phyloP scores from a whole-genome alignment of 441 rosid species.

The Kokia cookei region DNA sequence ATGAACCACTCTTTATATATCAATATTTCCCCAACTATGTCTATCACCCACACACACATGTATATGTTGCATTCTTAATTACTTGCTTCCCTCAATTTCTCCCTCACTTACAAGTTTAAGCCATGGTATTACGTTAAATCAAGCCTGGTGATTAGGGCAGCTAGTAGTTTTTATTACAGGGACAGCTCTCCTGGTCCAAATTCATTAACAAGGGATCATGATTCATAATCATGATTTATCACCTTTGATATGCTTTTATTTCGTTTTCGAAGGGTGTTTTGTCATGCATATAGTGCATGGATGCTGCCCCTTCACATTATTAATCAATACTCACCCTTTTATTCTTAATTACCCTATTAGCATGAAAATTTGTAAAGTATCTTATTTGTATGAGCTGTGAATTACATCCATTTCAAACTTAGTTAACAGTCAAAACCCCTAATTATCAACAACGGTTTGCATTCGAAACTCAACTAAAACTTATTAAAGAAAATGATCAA shows the following conservation, averaged over 20 bases:
- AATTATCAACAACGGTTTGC: background rate
- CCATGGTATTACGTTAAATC: constrained; percentile 41
- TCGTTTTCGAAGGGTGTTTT: background rate
- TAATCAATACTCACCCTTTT: background rate
- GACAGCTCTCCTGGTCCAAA: constrained; percentile 41
- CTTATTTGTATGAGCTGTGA: background rate
- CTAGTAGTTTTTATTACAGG: constrained; percentile 21
- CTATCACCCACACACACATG: background rate
- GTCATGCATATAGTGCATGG: background rate
- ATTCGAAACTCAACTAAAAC: background rate
- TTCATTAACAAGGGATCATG: constrained; percentile 16
- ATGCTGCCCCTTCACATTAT: background rate
- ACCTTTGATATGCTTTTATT: background rate
- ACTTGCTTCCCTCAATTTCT: background rate
- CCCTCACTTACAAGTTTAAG: constrained; percentile 9
- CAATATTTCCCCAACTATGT: background rate
- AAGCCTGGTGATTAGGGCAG: constrained; percentile 17
- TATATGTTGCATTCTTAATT: background rate
- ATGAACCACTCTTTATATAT: constrained; percentile 1
- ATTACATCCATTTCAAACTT: background rate
- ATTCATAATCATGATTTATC: background rate
- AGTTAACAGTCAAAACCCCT: background rate
- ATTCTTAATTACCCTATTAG: background rate
- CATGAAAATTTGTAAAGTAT: background rate
- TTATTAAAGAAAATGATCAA: background rate